Base-by-base conservation (phyloP, 2,329 filamentous ascomycete species). In the Clonostachys rhizophaga region DNA sequence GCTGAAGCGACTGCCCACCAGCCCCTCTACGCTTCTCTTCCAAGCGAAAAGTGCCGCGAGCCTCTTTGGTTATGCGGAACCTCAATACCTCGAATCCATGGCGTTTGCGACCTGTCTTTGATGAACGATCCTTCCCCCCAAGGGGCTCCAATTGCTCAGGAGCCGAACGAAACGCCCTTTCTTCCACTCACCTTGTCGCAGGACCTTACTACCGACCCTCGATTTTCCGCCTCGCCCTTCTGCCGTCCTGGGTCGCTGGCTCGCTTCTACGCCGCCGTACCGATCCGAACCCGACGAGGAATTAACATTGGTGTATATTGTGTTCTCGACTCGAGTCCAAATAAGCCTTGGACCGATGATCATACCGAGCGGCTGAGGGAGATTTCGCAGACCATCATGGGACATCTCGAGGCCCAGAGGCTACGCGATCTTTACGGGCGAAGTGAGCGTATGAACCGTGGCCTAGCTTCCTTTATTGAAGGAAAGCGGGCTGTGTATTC, bases 1-100 rank as follows among this genome's bases (percentile, higher is more conserved):
- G 74, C 75, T 45, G 76, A 80, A 50, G 72, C 74, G 5, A 74
- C 74, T 1, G 63, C 64, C 2, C 62, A 59, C 2, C 59, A 69
- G 4, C 67, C 66, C 0, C 54, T 78, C 6, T 45, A 53, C 12
- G 51, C 60, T 0, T 50, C 34, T 2, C 42, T 55, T 9, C 46
- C 47, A 6, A 49, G 47, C 10, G 49, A 54, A 7, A 34, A 49
- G 2, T 51, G 48, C 12, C 33, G 47, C 1, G 49, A 53, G 5
- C 40, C 30, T 4, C 55, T 66, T 1, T 57, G 54, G 52, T 52
- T 63, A 6, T 64, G 63, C 17, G 61, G 61, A 40, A 57, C 55
- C 9, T 59, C 59, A 30, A 60, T 66, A 10, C 59, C 62, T 6
- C 60, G 64, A 3, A 30, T 39, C 2, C 54, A 57, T 14, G 55